These are phyloP conservation scores for Albatrellus sp. DNA, from an alignment of 1,284 basidiomycete species.

Conservation along the genomic window DNA sequence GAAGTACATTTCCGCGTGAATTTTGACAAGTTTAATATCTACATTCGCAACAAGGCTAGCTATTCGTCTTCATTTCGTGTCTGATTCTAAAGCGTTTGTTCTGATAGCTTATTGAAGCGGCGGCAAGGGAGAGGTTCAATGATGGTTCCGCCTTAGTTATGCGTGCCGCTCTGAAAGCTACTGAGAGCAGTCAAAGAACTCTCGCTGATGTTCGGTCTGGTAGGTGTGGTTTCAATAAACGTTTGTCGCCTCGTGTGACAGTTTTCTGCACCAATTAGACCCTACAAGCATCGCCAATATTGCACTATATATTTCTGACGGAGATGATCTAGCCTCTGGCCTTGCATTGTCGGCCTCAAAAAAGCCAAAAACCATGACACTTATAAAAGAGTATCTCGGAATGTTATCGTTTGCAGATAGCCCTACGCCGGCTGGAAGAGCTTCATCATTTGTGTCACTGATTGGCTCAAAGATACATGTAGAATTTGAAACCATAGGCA, in stretches of 20 bases:
- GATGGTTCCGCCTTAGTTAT: slow-evolving; percentile 59
- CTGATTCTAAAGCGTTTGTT: slow-evolving; percentile 3
- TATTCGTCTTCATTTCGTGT: slow-evolving; percentile 11
- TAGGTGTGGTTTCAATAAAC: slow-evolving; percentile 18
- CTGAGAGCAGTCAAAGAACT: slow-evolving; percentile 49
- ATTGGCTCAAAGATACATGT: slow-evolving; percentile 66
- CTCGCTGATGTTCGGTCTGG: slow-evolving; percentile 56
- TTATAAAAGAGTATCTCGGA: slow-evolving; percentile 67
- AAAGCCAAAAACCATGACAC: slow-evolving; percentile 41
- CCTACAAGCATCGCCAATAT: slow-evolving; percentile 52
- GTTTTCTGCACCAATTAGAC: slow-evolving; percentile 24
- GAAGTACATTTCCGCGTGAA: slow-evolving; percentile 75
- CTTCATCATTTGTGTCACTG: slow-evolving; percentile 56
- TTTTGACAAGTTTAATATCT: slow-evolving; percentile 79
- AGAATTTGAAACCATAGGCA: slow-evolving; percentile 71
- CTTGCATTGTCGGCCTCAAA: slow-evolving; percentile 41
- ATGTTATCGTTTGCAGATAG: slow-evolving; percentile 73
- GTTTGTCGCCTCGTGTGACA: not conserved
- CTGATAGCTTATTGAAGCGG: slow-evolving; percentile 58
- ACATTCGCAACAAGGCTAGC: slow-evolving; percentile 77
- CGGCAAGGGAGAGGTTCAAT: slow-evolving; percentile 73
- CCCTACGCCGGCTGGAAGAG: slow-evolving; percentile 55
- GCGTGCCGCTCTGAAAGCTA: slow-evolving; percentile 57
- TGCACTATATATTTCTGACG: slow-evolving; percentile 46
- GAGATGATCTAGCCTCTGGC: slow-evolving; percentile 42